Evolutionary conservation across 257 asterid genomes (phyloP).

Genomic region (Striga asiatica): DNA sequence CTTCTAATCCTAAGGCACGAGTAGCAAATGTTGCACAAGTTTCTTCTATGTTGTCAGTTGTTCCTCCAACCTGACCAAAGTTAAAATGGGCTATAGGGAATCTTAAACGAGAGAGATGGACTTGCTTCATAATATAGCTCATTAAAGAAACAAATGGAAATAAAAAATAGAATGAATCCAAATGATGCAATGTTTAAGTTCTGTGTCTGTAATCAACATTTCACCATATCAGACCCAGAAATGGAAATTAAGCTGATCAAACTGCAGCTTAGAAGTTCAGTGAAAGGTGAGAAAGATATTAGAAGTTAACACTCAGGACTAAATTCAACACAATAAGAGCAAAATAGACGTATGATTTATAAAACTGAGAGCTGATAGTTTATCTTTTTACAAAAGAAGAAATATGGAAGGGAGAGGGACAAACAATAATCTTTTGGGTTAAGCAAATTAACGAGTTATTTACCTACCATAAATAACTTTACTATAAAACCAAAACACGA

Average conservation of each 20-base stretch:
- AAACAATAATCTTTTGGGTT: neutral
- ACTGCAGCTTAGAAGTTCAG: too few relatives aligned
- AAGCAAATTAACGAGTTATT: neutral
- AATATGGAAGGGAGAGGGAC: neutral
- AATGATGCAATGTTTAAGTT: neutral
- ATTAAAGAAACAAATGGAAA: too few relatives aligned
- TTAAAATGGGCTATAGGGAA: slow-evolving; percentile 2
- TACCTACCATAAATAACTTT: too few relatives aligned
- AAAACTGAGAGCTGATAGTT: neutral
- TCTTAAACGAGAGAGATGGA: slow-evolving; percentile 10
- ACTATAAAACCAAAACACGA: too few relatives aligned
- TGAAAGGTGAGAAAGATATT: too few relatives aligned
- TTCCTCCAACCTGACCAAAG: slow-evolving; percentile 81
- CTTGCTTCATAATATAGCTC: too few relatives aligned
- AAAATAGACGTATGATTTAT: neutral
- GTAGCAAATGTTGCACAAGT: slow-evolving; percentile 86
- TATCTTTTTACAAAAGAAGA: neutral
- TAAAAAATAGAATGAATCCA: too few relatives aligned
- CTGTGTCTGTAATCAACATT: neutral
- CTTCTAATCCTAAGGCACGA: slow-evolving; percentile 65
- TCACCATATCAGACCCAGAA: too few relatives aligned
- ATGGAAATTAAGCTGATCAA: too few relatives aligned
- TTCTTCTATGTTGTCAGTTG: slow-evolving; percentile 93
- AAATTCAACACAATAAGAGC: too few relatives aligned
- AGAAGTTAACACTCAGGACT: too few relatives aligned